Conservation (phyloP, 176 grass and related monocot species). For the Cenchrus fungigraminus region DNA sequence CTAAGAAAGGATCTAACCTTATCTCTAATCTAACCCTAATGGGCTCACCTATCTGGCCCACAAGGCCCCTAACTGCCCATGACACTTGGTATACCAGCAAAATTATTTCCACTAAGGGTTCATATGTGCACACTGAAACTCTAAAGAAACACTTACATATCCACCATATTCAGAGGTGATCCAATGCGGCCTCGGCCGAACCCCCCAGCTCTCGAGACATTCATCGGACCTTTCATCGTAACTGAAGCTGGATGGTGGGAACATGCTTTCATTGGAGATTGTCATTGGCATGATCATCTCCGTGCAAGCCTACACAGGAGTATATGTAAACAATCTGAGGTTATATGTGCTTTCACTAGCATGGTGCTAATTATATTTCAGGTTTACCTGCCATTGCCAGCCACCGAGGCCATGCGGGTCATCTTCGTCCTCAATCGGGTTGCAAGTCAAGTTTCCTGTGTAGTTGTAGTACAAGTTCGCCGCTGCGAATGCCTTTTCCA, state of each 20-base stretch:
- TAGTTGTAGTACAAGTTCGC: slow-evolving; percentile 94
- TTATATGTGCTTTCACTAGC: background rate
- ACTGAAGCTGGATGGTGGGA: slow-evolving; percentile 58
- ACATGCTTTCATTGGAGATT: slow-evolving; percentile 78
- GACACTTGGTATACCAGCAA: background rate
- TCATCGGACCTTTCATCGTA: slow-evolving; percentile 56
- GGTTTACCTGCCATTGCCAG: slow-evolving; percentile 89
- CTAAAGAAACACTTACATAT: slow-evolving; percentile 53
- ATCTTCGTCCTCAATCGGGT: slow-evolving; percentile 55
- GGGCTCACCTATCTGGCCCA: too few species aligned
- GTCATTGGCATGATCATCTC: slow-evolving; percentile 97
- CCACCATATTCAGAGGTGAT: slow-evolving; percentile 97
- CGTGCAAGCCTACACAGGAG: slow-evolving; percentile 73
- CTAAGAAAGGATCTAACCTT: too few species aligned
- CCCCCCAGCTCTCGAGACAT: slow-evolving; percentile 53
- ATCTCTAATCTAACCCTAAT: too few species aligned
- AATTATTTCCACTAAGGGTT: background rate
- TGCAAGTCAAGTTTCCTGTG: slow-evolving; percentile 69
- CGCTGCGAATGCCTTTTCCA: slow-evolving; percentile 71
- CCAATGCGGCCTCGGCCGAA: slow-evolving; percentile 75
- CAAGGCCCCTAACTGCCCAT: too few species aligned
- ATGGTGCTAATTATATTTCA: background rate
- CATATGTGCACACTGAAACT: background rate
- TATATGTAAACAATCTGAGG: background rate
- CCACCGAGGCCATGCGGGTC: slow-evolving; percentile 91